Evolutionary conservation across 768 basidiomycete genomes (phyloP).

Genomic region (Panaeolus papilionaceus): DNA sequence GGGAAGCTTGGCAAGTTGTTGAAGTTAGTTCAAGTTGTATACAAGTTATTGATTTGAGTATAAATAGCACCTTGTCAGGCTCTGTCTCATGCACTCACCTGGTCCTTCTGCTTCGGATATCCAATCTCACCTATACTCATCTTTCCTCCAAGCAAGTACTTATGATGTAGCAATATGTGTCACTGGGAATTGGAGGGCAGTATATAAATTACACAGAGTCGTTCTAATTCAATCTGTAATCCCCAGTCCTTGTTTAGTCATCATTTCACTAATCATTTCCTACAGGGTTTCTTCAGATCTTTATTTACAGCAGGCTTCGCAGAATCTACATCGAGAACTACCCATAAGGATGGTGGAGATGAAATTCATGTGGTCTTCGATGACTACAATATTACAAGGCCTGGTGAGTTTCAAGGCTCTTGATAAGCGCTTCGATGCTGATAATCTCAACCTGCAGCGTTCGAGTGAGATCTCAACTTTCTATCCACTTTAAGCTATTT

Average conservation of each 20-base stretch:
- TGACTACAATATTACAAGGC: constrained; percentile 87
- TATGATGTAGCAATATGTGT: constrained; percentile 82
- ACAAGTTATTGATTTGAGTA: background rate
- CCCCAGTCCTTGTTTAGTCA: background rate
- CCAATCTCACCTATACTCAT: constrained; percentile 77
- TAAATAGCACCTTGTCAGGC: constrained; percentile 11
- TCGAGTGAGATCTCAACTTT: constrained; percentile 69
- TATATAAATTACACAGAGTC: constrained; percentile 83
- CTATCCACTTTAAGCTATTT: background rate
- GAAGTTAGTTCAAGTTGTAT: background rate
- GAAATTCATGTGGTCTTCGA: constrained; percentile 78
- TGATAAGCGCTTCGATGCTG: constrained; percentile 21
- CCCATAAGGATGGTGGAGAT: constrained; percentile 42
- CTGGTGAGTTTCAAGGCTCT: constrained; percentile 56
- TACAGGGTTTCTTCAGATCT: constrained; percentile 85
- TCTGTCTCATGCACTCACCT: constrained; percentile 42
- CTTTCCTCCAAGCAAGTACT: constrained; percentile 74
- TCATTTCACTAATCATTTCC: constrained; percentile 20
- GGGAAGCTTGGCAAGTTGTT: background rate
- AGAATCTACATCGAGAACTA: constrained; percentile 54
- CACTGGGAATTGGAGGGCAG: constrained; percentile 66
- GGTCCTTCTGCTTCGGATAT: constrained; percentile 59
- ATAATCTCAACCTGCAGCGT: constrained; percentile 55
- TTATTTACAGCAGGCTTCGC: constrained; percentile 84
- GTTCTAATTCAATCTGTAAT: constrained; percentile 86